A percentile compares a stretch with the other conserved stretches of the same genome.
Evolutionary conservation across 148 eudicot species (phyloP).

Genomic region (Euryodendron excelsum): DNA sequence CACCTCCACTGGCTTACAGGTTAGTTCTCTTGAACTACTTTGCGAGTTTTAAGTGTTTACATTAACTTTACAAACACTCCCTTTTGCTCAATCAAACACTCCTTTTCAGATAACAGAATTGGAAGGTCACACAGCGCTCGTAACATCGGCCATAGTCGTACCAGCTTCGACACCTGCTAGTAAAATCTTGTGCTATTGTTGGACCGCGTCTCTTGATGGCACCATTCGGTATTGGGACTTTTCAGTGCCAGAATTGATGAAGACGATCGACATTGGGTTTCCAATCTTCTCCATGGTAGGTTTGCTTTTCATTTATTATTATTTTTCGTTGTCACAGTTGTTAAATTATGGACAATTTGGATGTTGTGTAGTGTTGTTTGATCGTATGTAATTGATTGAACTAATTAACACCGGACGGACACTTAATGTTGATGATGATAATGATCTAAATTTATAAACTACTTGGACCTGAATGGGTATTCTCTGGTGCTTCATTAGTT

Average conservation of each 20-base stretch:
- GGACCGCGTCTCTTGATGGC: slow-evolving; percentile 91
- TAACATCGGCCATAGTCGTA: slow-evolving; percentile 71
- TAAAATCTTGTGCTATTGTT: slow-evolving; percentile 64
- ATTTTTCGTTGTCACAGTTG: neutral
- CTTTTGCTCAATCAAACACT: neutral
- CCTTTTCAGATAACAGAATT: slow-evolving; percentile 58
- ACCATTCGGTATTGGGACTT: slow-evolving; percentile 88
- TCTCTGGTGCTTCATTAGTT: neutral
- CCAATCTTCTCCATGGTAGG: slow-evolving; percentile 80
- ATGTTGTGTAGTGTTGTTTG: neutral
- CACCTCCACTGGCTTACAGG: slow-evolving; percentile 76
- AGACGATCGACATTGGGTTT: slow-evolving; percentile 49
- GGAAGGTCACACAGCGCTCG: slow-evolving; percentile 73
- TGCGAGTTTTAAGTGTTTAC: no score
- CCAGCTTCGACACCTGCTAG: slow-evolving; percentile 44
- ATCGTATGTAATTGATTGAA: neutral
- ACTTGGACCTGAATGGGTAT: neutral
- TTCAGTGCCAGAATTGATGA: slow-evolving; percentile 56
- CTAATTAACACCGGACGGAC: neutral
- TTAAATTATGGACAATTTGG: neutral
- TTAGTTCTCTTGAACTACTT: slow-evolving; percentile 9
- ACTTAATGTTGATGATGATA: neutral
- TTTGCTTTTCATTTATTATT: neutral
- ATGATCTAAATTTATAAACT: neutral
- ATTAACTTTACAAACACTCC: neutral